phyloP scores from a whole-genome alignment of 2,329 filamentous ascomycete genomes.

The Zelopaecilomyces penicillatus region DNA sequence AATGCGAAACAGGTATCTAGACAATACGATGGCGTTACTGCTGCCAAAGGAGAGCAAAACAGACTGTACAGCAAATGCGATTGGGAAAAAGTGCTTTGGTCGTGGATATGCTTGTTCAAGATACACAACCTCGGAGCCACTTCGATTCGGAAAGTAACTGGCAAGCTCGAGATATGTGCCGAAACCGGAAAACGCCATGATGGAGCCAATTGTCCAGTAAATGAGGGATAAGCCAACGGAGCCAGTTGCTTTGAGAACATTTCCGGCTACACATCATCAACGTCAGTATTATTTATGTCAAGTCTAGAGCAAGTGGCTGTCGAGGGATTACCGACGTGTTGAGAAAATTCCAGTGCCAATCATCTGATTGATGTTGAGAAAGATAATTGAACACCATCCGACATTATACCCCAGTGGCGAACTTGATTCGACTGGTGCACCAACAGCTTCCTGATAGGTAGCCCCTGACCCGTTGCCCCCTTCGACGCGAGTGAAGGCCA shows the following conservation, averaged over 20 bases:
- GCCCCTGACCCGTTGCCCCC: conserved; percentile 38
- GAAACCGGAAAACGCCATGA: conserved; percentile 48
- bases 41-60: conserved; percentile 58
- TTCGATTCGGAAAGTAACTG: conserved; percentile 58
- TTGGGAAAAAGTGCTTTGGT: conserved; percentile 55
- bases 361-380: conserved; percentile 55
- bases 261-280: conserved; percentile 35
- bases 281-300: not conserved
- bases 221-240: conserved; percentile 55
- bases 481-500: conserved; percentile 30
- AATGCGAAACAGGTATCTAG: conserved; percentile 54
- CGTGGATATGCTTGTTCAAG: conserved; percentile 59
- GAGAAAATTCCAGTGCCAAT: conserved; percentile 57
- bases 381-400: conserved; percentile 46
- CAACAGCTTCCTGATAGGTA: conserved; percentile 52
- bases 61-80: conserved; percentile 54
- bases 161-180: conserved; percentile 56
- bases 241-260: conserved; percentile 50
- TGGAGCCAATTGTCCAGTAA: conserved; percentile 55
- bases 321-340: conserved; percentile 40
- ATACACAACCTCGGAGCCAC: conserved; percentile 58
- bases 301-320: not conserved
- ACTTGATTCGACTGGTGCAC: conserved; percentile 50
- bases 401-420: conserved; percentile 55
- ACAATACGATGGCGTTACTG: conserved; percentile 53